Conservation (phyloP, 345 rosid genomes). For the Anastatica hierochuntica region DNA sequence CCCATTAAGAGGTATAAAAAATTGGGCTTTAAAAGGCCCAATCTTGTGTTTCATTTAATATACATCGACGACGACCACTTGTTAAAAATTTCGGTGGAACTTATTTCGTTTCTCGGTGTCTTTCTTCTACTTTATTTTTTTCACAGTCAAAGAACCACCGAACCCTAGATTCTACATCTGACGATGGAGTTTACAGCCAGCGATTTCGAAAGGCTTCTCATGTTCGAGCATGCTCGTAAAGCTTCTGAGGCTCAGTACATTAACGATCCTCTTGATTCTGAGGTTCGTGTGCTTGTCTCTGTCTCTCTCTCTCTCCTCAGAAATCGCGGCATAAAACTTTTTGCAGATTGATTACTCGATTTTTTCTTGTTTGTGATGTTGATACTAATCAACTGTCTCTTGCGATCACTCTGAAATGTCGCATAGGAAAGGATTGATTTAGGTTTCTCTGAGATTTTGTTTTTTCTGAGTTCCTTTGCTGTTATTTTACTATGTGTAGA, state of each 20-base stretch:
- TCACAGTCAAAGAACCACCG: neutral
- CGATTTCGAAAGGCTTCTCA: constrained; percentile 46
- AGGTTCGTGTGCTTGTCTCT: constrained; percentile 25
- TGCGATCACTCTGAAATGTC: neutral
- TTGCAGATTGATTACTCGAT: neutral
- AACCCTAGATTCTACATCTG: constrained; percentile 13
- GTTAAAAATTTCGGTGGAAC: no score
- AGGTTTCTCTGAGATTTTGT: neutral
- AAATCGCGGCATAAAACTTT: no score
- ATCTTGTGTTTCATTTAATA: no score
- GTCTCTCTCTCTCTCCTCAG: no score
- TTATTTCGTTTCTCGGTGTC: no score
- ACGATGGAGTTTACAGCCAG: constrained; percentile 50
- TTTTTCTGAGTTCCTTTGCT: neutral
- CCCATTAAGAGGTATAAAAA: no score
- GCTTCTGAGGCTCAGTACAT: constrained; percentile 44
- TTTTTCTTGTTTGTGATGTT: neutral
- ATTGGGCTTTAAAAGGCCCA: neutral
- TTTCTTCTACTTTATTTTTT: no score
- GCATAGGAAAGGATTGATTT: neutral
- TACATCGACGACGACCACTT: no score
- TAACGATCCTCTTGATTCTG: constrained; percentile 53
- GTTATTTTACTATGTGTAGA: constrained; percentile 16
- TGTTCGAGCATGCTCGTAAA: constrained; percentile 47
- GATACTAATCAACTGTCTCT: neutral